These are phyloP conservation scores for Erythrobasidium hasegawianum DNA, from an alignment of 1,284 basidiomycete genomes.

Conservation along the genomic window DNA sequence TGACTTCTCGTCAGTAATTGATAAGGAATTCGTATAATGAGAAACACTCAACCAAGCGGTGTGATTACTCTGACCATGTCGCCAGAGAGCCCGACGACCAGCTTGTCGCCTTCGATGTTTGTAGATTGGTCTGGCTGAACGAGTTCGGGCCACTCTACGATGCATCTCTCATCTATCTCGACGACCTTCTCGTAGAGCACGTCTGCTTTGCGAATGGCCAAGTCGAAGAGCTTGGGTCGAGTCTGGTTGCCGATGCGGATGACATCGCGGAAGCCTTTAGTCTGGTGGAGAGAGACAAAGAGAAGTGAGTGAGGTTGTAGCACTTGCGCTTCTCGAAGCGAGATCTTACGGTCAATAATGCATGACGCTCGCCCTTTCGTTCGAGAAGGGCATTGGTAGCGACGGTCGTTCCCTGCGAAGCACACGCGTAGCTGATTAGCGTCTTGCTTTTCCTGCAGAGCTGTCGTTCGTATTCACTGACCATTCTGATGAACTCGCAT, in stretches of 20 bases:
- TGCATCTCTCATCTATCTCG: conserved; percentile 84
- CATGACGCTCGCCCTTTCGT: conserved; percentile 85
- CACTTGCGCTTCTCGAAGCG: background rate
- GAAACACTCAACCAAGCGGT: conserved; percentile 59
- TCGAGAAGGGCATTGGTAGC: conserved; percentile 95
- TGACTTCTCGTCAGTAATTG: no score
- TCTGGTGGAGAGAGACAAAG: conserved; percentile 48
- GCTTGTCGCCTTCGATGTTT: conserved; percentile 62
- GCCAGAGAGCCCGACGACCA: conserved; percentile 67
- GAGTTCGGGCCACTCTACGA: conserved; percentile 55
- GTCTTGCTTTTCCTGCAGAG: no score
- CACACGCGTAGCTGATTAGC: background rate
- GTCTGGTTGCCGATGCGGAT: conserved; percentile 85
- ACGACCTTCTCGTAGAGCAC: conserved; percentile 77
- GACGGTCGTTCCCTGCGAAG: conserved; percentile 65
- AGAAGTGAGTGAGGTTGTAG: background rate
- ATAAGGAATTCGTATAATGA: no score
- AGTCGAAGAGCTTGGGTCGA: conserved; percentile 65
- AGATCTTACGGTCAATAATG: conserved; percentile 63
- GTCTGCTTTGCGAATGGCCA: conserved; percentile 58
- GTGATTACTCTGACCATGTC: conserved; percentile 85
- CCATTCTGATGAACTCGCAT: conserved; percentile 60
- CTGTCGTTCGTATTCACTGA: no score
- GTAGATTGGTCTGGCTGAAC: conserved; percentile 65
- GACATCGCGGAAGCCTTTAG: conserved; percentile 85